Evolutionary conservation across 75 land plant species (phyloP), one percentile per base, ranked within the genome.

Genomic region (Pinus taeda): DNA sequence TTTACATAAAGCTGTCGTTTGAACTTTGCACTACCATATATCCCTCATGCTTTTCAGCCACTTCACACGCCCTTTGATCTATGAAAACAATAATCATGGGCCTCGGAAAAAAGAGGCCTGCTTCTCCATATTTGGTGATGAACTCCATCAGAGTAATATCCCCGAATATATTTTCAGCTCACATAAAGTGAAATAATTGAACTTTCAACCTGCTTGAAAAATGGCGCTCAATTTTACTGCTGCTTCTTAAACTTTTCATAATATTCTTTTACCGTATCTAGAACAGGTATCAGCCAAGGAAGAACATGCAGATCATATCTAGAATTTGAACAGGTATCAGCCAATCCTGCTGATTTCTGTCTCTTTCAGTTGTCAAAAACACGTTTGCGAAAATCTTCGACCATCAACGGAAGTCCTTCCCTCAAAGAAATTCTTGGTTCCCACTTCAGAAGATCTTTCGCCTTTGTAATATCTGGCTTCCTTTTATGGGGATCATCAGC

Each of bases 401-500:
- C 90, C 96, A 93, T 91, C 18, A 81, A 75, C 18, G 93, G 91
- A 36, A 91, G 81, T 33, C 91, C 93, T 80, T 89, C 87, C 71
- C 84, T 80, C 76, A 89, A 77, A 9, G 93, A 79, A 22, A 91
- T 73, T 66, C 86, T 87, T 36, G 92, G 96, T 57, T 89, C 88
- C 96, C 93, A 91, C 79, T 85, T 84, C 67, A 89, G 79, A 14
- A 89, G 79, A 63, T 89, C 81, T 79, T 87, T 87, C 60, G 91
- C 91, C 79, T 83, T 85, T 58, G 85, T 76, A n/a, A 89, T 91
- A 81, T 93, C 91, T 29, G 96, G 96, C 76, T 93, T 93, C 53
- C 96, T 89, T 83, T 66, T 91, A 57, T 87, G 91, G n/a, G 96
- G 95, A 78, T 90, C 92, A 84, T 92, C 95, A 30, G 84, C 92